These are phyloP conservation scores for Podospora fimiseda DNA, from an alignment of 495 filamentous ascomycete genomes.

Conservation along the genomic window DNA sequence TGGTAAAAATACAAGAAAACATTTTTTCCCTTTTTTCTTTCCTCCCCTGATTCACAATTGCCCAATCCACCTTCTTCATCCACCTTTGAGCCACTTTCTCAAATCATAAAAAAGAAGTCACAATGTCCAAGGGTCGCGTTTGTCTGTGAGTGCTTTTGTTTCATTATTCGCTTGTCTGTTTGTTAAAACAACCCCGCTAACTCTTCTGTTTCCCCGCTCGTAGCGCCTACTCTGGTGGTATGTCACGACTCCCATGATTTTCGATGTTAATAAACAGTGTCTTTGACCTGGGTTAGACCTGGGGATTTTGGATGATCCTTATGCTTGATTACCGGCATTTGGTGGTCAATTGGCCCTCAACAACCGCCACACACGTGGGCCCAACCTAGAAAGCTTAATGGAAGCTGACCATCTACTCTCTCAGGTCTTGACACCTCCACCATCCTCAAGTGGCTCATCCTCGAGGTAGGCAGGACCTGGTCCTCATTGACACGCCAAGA, in stretches of 20 bases:
- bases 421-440: constrained; percentile 59
- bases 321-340: not conserved
- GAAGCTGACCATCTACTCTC: constrained; percentile 7
- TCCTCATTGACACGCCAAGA: not conserved
- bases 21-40: not conserved
- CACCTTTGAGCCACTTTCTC: not conserved
- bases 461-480: constrained; percentile 35
- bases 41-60: not conserved
- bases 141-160: constrained; percentile 35
- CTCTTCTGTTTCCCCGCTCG: constrained; percentile 11
- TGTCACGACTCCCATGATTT: constrained; percentile 4
- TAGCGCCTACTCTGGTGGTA: constrained; percentile 44
- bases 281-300: too few species aligned
- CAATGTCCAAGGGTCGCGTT: constrained; percentile 39
- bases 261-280: too few species aligned
- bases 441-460: constrained; percentile 56
- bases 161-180: not conserved
- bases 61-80: not conserved
- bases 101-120: constrained; percentile 1
- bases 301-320: too few species aligned
- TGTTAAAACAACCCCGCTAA: not conserved
- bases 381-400: not conserved
- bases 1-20: not conserved
- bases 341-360: not conserved
- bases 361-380: not conserved